phyloP scores from a whole-genome alignment of 208 protist species.

The Leptomonas pyrrhocoris region DNA sequence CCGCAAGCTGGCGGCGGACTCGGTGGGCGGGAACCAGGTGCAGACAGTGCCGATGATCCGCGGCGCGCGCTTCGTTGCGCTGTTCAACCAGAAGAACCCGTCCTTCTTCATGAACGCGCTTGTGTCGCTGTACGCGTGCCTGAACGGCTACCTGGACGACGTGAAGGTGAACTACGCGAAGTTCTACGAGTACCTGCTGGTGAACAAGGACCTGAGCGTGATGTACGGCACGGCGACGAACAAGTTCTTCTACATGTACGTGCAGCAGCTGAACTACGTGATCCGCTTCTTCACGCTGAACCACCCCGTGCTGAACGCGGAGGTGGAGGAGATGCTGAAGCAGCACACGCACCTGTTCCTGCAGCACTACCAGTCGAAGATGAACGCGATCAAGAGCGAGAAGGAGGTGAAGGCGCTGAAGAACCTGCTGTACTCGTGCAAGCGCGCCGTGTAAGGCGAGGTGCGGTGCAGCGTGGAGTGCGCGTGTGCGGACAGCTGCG shows the following conservation, averaged over 20 bases:
- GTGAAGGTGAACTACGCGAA: slow-evolving; percentile 88
- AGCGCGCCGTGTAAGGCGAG: slow-evolving; percentile 72
- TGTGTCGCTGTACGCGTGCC: slow-evolving; percentile 81
- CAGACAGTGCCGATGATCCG: slow-evolving; percentile 85
- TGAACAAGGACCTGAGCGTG: slow-evolving; percentile 85
- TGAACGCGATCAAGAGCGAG: slow-evolving; percentile 88
- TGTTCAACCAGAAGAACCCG: slow-evolving; percentile 90
- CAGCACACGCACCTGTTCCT: slow-evolving; percentile 85
- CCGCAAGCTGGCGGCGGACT: slow-evolving; percentile 92
- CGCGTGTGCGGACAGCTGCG: neutral
- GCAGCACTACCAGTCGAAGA: slow-evolving; percentile 89
- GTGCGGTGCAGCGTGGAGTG: neutral
- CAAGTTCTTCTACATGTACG: slow-evolving; percentile 92
- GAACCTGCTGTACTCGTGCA: slow-evolving; percentile 90
- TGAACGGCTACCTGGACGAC: slow-evolving; percentile 87
- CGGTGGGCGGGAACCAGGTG: slow-evolving; percentile 71
- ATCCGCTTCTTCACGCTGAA: slow-evolving; percentile 86
- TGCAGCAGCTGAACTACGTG: slow-evolving; percentile 81
- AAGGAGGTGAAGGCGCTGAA: slow-evolving; percentile 89
- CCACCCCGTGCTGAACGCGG: slow-evolving; percentile 69
- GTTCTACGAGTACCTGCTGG: slow-evolving; percentile 90
- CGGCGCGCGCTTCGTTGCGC: slow-evolving; percentile 77
- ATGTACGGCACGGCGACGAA: slow-evolving; percentile 86
- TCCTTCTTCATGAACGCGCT: slow-evolving; percentile 86
- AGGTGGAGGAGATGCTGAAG: slow-evolving; percentile 85